Percentiles rank a stretch among this genome's conserved stretches.
These are phyloP conservation scores for Leishmania braziliensis DNA, from an alignment of 208 protist species.

Conservation along the genomic window DNA sequence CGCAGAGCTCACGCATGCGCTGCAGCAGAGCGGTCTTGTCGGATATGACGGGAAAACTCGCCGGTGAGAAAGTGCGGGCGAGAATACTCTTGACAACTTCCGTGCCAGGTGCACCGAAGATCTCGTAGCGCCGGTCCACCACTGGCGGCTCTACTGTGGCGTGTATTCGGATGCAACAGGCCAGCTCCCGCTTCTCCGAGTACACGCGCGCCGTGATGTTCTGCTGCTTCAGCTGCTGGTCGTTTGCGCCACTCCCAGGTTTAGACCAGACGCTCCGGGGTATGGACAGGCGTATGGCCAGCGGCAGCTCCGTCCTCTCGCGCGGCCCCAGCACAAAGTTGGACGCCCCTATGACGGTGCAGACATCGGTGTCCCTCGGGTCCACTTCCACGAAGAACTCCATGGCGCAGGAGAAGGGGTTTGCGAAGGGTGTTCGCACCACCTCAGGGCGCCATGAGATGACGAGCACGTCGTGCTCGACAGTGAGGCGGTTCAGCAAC, in stretches of 20 bases:
- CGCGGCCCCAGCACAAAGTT: conserved; percentile 70
- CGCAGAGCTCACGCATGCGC: conserved; percentile 76
- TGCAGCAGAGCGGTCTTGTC: conserved; percentile 42
- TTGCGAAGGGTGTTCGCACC: conserved; percentile 63
- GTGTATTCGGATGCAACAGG: conserved; percentile 61
- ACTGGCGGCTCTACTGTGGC: conserved; percentile 63
- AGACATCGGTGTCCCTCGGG: conserved; percentile 31
- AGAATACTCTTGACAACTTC: conserved; percentile 63
- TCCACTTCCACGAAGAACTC: conserved; percentile 77
- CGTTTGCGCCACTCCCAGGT: neutral
- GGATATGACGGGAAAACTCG: conserved; percentile 52
- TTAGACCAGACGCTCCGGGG: neutral
- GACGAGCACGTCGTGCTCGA: conserved; percentile 60
- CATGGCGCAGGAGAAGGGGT: conserved; percentile 61
- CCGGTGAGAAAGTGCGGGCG: conserved; percentile 63
- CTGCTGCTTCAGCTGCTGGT: conserved; percentile 3
- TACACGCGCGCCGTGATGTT: conserved; percentile 59
- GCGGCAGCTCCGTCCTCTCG: conserved; percentile 55
- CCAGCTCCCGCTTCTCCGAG: conserved; percentile 64
- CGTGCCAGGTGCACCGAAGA: conserved; percentile 75
- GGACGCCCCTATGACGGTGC: conserved; percentile 38
- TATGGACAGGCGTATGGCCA: conserved; percentile 51
- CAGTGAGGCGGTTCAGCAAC: conserved; percentile 73
- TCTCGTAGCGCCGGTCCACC: conserved; percentile 85
- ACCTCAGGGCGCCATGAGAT: conserved; percentile 66